Conservation (phyloP, 2,329 filamentous ascomycete genomes). For the Paecilomyces dactylethromorphus region DNA sequence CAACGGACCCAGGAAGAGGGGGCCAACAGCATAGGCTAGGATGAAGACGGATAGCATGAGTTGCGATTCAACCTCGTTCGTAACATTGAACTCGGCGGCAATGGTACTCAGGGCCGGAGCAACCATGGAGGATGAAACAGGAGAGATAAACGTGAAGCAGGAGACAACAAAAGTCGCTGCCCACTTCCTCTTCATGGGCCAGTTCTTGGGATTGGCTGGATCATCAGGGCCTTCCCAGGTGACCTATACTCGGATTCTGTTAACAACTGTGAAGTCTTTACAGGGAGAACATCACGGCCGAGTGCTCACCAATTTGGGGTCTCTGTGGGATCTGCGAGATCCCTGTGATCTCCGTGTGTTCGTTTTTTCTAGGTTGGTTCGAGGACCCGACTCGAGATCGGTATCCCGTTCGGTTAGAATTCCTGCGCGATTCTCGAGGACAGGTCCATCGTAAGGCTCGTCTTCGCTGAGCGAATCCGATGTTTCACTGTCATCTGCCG, state of each 20-base stretch:
- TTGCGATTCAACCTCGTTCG: slow-evolving; percentile 36
- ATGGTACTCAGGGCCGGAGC: slow-evolving; percentile 48
- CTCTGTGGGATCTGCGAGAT: slow-evolving; percentile 4
- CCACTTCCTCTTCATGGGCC: slow-evolving; percentile 53
- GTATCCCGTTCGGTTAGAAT: neutral
- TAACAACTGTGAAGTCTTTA: neutral
- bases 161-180: slow-evolving; percentile 49
- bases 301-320: slow-evolving; percentile 17
- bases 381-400: neutral
- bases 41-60: slow-evolving; percentile 52
- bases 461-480: neutral
- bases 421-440: neutral
- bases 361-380: neutral
- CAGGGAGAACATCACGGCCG: neutral
- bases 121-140: slow-evolving; percentile 57
- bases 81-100: slow-evolving; percentile 48
- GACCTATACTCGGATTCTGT: slow-evolving; percentile 19
- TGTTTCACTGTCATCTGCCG: neutral
- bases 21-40: slow-evolving; percentile 48
- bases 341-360: slow-evolving; percentile 1
- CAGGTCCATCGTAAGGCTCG: neutral
- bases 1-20: slow-evolving; percentile 46
- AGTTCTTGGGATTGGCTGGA: slow-evolving; percentile 46
- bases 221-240: slow-evolving; percentile 49
- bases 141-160: slow-evolving; percentile 56